Evolutionary conservation across 2,329 filamentous ascomycete genomes (phyloP), one percentile per base, ranked within the genome.

Genomic region (Chrysoporthe deuterocubensis): DNA sequence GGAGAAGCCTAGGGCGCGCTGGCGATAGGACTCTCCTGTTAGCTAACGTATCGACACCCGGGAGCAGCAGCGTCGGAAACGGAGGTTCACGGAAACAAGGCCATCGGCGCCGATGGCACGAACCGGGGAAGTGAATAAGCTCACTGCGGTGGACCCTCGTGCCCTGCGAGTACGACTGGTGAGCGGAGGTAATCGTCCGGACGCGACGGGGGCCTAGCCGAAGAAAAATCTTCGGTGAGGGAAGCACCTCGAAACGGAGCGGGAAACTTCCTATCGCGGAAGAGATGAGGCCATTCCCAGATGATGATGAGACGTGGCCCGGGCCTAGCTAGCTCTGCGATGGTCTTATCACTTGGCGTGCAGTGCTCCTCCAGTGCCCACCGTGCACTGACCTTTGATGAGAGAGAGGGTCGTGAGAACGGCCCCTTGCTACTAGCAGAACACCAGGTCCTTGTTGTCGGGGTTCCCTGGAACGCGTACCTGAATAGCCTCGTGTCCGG

Each of bases 131-230:
- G 46, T 57, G 42, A 50, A 56, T 26, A 63, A 66, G 65, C 50
- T 57, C 59, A 56, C 40, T 44, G 42, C n/a, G 13, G 59, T 66
- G 65, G 54, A 40, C 32, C 54, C 9, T 11, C 54, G 34, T 57
- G 21, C n/a, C 26, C 26, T 34, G 21, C 50, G 50, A 32, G 50
- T 54, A 18, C 26, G 16, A 32, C 50, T 54, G 50, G 5, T 13
- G 4, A 54, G 26, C 65, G 65, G 65, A 66, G 65, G 21, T 56
- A 66, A 56, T 62, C 26, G 59, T 61, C 65, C 65, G 65, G 34
- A 57, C n/a, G 54, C 6, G 54, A 37, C 8, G 34, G 13, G 14
- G 54, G 54, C 5, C 16, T 7, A 6, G 34, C 13, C 32, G 6
- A 57, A 56, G 54, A 3, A 16, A 54, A 40, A 9, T 4, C 7